These are phyloP conservation scores for Microsporum canis DNA, from an alignment of 2,329 filamentous ascomycete species.

Conservation along the genomic window DNA sequence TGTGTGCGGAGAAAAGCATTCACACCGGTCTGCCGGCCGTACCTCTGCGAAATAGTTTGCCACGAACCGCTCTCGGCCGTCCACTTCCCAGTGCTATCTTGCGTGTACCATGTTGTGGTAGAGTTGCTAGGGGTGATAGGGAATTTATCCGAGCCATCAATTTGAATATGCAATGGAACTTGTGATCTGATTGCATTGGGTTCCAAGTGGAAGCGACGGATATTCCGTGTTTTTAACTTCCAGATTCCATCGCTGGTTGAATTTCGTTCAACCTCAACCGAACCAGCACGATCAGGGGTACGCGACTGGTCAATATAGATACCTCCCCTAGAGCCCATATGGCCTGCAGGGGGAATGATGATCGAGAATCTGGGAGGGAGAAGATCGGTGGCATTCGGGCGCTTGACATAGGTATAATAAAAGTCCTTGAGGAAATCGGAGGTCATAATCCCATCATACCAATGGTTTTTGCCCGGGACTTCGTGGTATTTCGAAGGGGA, in stretches of 20 bases:
- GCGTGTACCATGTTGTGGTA: slow-evolving; percentile 20
- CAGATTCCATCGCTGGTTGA: slow-evolving; percentile 19
- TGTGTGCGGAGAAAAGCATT: slow-evolving; percentile 43
- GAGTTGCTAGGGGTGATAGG: slow-evolving; percentile 7
- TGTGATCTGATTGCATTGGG: background rate
- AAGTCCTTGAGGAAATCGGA: slow-evolving; percentile 40
- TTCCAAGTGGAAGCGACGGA: slow-evolving; percentile 31
- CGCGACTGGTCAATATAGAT: slow-evolving; percentile 41
- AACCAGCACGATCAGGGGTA: slow-evolving; percentile 42
- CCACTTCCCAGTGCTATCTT: slow-evolving; percentile 16
- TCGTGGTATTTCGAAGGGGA: slow-evolving; percentile 40
- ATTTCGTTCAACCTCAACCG: slow-evolving; percentile 32
- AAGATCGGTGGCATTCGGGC: slow-evolving; percentile 3
- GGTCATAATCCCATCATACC: slow-evolving; percentile 46
- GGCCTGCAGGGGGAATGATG: slow-evolving; percentile 41
- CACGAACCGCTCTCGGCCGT: slow-evolving; percentile 15
- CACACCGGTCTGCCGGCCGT: slow-evolving; percentile 41
- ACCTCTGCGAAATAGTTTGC: slow-evolving; percentile 25
- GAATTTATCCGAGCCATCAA: slow-evolving; percentile 17
- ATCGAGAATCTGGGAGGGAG: slow-evolving; percentile 35
- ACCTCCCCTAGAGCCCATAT: slow-evolving; percentile 43
- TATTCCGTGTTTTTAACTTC: slow-evolving; percentile 34
- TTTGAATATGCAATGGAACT: slow-evolving; percentile 12
- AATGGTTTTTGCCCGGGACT: slow-evolving; percentile 40
- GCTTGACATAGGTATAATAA: slow-evolving; percentile 27